These are phyloP conservation scores for Pistacia atlantica DNA, from an alignment of 345 rosid species.

Conservation along the genomic window DNA sequence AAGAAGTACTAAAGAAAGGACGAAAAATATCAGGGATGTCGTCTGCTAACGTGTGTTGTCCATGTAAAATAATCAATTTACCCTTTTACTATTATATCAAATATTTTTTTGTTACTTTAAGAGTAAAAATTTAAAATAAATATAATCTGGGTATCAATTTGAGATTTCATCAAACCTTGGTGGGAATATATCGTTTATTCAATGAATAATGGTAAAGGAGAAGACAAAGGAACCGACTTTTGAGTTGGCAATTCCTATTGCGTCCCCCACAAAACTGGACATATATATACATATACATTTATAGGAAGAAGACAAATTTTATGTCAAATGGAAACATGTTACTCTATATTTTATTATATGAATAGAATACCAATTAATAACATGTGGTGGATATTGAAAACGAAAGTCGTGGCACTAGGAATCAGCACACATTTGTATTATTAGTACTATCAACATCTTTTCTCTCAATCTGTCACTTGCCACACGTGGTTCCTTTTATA, in stretches of 20 bases:
- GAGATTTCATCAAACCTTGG: too few species aligned
- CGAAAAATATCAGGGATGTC: too few species aligned
- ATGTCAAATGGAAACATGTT: background rate
- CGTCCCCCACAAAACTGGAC: background rate
- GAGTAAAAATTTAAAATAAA: too few species aligned
- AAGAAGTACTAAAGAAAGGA: too few species aligned
- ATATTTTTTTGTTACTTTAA: too few species aligned
- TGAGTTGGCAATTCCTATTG: background rate
- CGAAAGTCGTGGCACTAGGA: conserved; percentile 11
- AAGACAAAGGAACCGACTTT: background rate
- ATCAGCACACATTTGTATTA: background rate
- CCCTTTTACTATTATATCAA: too few species aligned
- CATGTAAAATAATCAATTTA: too few species aligned
- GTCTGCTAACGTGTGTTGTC: too few species aligned
- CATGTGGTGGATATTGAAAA: background rate
- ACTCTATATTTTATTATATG: background rate
- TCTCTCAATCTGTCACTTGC: background rate
- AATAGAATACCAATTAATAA: background rate
- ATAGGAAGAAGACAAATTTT: background rate
- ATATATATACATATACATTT: too few species aligned
- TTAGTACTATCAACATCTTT: background rate
- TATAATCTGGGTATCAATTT: too few species aligned
- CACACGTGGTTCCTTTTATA: conserved; percentile 12
- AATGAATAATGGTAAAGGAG: background rate
- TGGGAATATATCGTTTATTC: background rate